Base-by-base conservation (phyloP, 495 filamentous ascomycete species). In the Penicillium paxilli region DNA sequence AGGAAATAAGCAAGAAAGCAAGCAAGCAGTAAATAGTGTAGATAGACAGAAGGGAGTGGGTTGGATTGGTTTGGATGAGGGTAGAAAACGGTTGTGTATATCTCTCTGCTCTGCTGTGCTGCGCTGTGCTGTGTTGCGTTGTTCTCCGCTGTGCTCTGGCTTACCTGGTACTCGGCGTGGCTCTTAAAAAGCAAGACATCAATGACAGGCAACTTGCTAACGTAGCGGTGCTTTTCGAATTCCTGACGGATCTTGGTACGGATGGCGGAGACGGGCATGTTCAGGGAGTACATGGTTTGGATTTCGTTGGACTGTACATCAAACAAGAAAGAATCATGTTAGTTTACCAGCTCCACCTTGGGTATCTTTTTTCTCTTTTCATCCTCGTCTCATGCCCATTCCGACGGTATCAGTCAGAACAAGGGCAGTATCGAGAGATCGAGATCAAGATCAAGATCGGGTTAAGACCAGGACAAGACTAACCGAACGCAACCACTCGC, bases 221-320 rank as follows among this genome's bases (percentile, higher is more conserved):
- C 92, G 67, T 87, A 96, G 79, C 94, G 80, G 77, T 97, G 87
- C 73, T 91, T 83, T 77, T 98, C 94, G 73, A 98, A 98, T 68
- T 98, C 93, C 74, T 98, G 92, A 63, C 94, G 84, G 66, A 98
- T 87, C 80, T 93, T 96, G 41, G 92, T 93, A 52, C 94, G 90
- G 68, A 98, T 86, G 50, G 81, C 80, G 37, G 94, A 89, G 16
- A 96, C 86, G 48, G 94, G 92, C 63, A 93, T 83, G 68, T 87
- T 89, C 65, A 98, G 78, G 35, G 87, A 87, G 82, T 98, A 98
- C 89, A 96, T 96, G 51, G 84, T 86, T 69, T 96, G 93, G 65
- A 98, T 90, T 69, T 97, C 92, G 28, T 94, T 93, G 47, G 91
- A 92, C 94, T 98, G 67, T 51, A 11, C n/a, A n/a, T n/a, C n/a